Conservation (phyloP, 257 asterid genomes). For the Vinca minor region DNA sequence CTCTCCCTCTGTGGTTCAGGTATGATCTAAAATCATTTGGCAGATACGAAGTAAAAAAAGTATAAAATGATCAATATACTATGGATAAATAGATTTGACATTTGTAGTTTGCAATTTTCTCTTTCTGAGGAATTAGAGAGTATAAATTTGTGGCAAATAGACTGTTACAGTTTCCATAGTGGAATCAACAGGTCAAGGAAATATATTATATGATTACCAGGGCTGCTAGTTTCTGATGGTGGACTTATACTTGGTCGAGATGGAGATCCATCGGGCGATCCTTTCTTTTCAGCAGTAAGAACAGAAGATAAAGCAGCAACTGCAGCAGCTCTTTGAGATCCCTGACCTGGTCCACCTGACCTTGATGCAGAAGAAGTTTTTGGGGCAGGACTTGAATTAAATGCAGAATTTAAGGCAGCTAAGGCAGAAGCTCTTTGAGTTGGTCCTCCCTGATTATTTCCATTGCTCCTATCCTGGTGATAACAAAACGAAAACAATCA, state of each 20-base stretch:
- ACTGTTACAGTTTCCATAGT: background rate
- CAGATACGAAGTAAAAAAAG: background rate
- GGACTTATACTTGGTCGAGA: constrained; percentile 56
- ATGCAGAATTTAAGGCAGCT: constrained; percentile 92
- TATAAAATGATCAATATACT: background rate
- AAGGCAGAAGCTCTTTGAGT: constrained; percentile 98
- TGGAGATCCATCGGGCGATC: constrained; percentile 63
- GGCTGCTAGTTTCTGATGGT: constrained; percentile 42
- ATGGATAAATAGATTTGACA: background rate
- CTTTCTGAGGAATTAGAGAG: background rate
- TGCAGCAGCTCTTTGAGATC: constrained; percentile 92
- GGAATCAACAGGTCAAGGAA: background rate
- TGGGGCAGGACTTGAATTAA: constrained; percentile 51
- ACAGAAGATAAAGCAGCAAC: constrained; percentile 81
- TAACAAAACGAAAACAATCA: background rate
- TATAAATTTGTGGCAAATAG: too few relatives aligned
- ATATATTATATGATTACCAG: constrained; percentile 38
- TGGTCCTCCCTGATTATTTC: constrained; percentile 65
- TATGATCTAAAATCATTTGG: background rate
- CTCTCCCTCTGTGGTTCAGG: background rate
- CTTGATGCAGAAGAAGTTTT: constrained; percentile 41
- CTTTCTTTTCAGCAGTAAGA: constrained; percentile 69
- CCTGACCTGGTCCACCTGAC: constrained; percentile 44
- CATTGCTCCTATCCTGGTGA: constrained; percentile 55
- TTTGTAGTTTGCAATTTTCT: background rate